These are phyloP conservation scores for Tolypocladium inflatum DNA, from an alignment of 2,329 filamentous ascomycete species.

Conservation along the genomic window DNA sequence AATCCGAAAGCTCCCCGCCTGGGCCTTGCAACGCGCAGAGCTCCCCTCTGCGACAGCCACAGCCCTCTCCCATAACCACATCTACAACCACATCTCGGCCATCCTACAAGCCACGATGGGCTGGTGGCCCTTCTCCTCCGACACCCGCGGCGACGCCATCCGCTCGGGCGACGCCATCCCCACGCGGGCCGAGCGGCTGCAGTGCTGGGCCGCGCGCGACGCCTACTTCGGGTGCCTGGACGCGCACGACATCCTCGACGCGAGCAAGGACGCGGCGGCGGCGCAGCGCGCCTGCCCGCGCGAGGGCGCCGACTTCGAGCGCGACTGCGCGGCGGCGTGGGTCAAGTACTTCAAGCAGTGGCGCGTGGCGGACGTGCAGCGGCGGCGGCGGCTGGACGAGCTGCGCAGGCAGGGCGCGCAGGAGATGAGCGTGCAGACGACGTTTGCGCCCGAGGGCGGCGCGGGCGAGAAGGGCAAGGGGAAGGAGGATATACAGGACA, in stretches of 20 bases:
- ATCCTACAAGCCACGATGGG: conserved; percentile 28
- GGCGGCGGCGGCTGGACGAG: conserved; percentile 67
- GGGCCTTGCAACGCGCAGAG: neutral
- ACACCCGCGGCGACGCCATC: conserved; percentile 42
- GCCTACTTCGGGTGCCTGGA: conserved; percentile 84
- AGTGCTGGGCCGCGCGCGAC: conserved; percentile 88
- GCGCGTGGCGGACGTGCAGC: conserved; percentile 83
- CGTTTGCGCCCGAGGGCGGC: conserved; percentile 25
- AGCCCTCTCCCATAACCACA: neutral
- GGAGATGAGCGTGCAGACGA: conserved; percentile 38
- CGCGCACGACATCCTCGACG: conserved; percentile 68
- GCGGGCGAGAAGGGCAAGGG: conserved; percentile 19
- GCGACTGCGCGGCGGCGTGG: conserved; percentile 84
- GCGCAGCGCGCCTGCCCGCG: conserved; percentile 28
- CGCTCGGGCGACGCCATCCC: conserved; percentile 60
- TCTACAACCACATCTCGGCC: neutral
- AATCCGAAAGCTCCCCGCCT: neutral
- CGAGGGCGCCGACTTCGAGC: conserved; percentile 56
- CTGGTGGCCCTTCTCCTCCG: conserved; percentile 34
- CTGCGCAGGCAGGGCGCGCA: conserved; percentile 65
- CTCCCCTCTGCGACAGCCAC: too few relatives aligned
- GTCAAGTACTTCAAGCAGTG: conserved; percentile 98
- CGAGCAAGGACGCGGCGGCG: conserved; percentile 31
- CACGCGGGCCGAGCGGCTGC: conserved; percentile 69
- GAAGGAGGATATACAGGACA: conserved; percentile 27